These are phyloP conservation scores for Neonectria coccinea DNA, from an alignment of 2,329 filamentous ascomycete species.

Conservation along the genomic window DNA sequence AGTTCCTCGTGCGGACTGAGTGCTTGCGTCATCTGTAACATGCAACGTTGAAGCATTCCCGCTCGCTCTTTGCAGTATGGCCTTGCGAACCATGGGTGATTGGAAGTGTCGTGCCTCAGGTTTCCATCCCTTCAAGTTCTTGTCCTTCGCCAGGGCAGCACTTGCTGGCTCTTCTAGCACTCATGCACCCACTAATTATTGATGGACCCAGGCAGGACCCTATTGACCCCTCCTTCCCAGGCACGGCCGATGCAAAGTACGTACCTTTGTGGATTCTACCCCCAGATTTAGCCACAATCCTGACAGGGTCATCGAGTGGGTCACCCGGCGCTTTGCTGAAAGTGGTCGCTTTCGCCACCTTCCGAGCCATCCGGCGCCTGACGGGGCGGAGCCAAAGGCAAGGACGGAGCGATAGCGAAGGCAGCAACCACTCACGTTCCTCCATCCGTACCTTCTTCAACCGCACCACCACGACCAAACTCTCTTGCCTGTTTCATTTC, in stretches of 20 bases:
- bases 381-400: conserved; percentile 5
- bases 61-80: not conserved
- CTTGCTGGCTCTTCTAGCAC: too few species aligned
- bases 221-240: conserved; percentile 1
- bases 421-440: too few species aligned
- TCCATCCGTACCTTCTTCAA: not conserved
- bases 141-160: too few species aligned
- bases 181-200: not conserved
- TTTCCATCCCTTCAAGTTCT: not conserved
- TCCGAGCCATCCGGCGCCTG: conserved; percentile 40
- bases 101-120: not conserved
- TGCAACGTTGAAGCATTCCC: not conserved
- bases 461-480: conserved; percentile 26
- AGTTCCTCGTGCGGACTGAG: not conserved
- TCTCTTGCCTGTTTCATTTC: conserved; percentile 10
- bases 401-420: not conserved
- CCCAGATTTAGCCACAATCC: conserved; percentile 32
- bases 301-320: not conserved
- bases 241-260: not conserved
- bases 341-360: conserved; percentile 36
- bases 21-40: not conserved
- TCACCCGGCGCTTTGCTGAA: conserved; percentile 24
- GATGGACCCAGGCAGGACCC: too few species aligned
- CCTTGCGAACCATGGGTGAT: not conserved
- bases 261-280: conserved; percentile 18